Percentiles rank a stretch among this genome's conserved stretches.
Evolutionary conservation across 805 yeast genomes (phyloP).

Genomic region (Zygosaccharomyces bisporus): DNA sequence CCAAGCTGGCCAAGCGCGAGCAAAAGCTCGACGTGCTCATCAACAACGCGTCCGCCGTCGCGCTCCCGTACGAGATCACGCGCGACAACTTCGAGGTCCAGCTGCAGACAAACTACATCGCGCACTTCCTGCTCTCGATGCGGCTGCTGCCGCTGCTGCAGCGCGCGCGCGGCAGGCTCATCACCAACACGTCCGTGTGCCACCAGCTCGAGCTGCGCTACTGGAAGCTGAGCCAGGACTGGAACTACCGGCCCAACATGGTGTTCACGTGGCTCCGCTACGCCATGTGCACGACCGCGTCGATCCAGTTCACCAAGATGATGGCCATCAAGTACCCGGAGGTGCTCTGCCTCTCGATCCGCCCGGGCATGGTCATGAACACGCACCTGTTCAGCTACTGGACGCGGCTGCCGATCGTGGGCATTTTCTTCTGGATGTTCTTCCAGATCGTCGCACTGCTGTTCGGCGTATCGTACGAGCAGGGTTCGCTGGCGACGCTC

Average conservation of each 20-base stretch:
- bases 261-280: slow-evolving; percentile 75
- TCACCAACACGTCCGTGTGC: slow-evolving; percentile 63
- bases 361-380: slow-evolving; percentile 85
- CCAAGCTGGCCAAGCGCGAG: slow-evolving; percentile 45
- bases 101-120: slow-evolving; percentile 70
- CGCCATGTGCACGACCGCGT: slow-evolving; percentile 71
- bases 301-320: slow-evolving; percentile 67
- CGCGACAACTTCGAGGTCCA: slow-evolving; percentile 74
- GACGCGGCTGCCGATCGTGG: slow-evolving; percentile 75
- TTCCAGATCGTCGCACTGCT: slow-evolving; percentile 66
- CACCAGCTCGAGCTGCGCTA: slow-evolving; percentile 51
- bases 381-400: slow-evolving; percentile 72
- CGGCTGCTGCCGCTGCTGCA: slow-evolving; percentile 52
- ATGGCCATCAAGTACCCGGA: slow-evolving; percentile 64
- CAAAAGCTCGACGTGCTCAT: slow-evolving; percentile 54
- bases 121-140: slow-evolving; percentile 70
- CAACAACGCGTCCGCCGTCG: slow-evolving; percentile 80
- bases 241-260: slow-evolving; percentile 59
- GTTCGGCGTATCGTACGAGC: slow-evolving; percentile 68
- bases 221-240: slow-evolving; percentile 43
- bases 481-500: slow-evolving; percentile 64
- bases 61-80: slow-evolving; percentile 62
- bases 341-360: slow-evolving; percentile 60
- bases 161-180: slow-evolving; percentile 42
- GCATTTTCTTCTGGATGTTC: slow-evolving; percentile 64